Conservation (phyloP, 2,329 filamentous ascomycete genomes). For the Fusarium sp. region DNA sequence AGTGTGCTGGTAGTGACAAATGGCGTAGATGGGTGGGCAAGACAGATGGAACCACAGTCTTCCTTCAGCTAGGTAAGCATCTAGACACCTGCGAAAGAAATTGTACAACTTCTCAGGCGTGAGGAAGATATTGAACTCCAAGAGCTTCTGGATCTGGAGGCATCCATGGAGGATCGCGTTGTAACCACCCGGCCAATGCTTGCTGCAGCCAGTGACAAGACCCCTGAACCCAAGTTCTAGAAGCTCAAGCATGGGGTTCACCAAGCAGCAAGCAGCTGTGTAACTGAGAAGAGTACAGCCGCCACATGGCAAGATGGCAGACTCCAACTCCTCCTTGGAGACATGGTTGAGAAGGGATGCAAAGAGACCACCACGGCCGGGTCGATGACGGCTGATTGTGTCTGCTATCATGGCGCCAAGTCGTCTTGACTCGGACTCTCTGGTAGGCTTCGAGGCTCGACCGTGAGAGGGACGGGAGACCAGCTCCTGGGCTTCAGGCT, state of each 20-base stretch:
- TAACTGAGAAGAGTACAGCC: constrained; percentile 46
- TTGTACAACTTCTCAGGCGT: constrained; percentile 14
- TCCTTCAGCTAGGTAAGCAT: constrained; percentile 37
- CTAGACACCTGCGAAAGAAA: constrained; percentile 38
- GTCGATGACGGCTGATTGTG: constrained; percentile 25
- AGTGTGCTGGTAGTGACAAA: constrained; percentile 28
- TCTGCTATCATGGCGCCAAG: constrained; percentile 38
- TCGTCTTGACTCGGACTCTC: constrained; percentile 4
- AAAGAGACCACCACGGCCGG: constrained; percentile 18
- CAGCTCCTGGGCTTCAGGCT: constrained; percentile 8
- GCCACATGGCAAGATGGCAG: constrained; percentile 43
- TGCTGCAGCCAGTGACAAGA: constrained; percentile 35
- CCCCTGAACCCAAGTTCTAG: constrained; percentile 38
- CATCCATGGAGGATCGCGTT: constrained; percentile 42
- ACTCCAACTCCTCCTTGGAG: constrained; percentile 30
- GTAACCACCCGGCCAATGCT: constrained; percentile 44
- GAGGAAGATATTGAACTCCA: constrained; percentile 31
- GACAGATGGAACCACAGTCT: constrained; percentile 40
- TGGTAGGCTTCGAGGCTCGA: neutral
- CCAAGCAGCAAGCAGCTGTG: constrained; percentile 11
- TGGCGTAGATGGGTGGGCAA: constrained; percentile 32
- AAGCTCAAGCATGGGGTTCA: constrained; percentile 38
- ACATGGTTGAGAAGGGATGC: constrained; percentile 30
- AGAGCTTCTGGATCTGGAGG: constrained; percentile 23
- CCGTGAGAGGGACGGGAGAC: neutral